Evolutionary conservation across 768 basidiomycete genomes (phyloP), one percentile per base, ranked within the genome.

Genomic region (Mrakia gelida): DNA sequence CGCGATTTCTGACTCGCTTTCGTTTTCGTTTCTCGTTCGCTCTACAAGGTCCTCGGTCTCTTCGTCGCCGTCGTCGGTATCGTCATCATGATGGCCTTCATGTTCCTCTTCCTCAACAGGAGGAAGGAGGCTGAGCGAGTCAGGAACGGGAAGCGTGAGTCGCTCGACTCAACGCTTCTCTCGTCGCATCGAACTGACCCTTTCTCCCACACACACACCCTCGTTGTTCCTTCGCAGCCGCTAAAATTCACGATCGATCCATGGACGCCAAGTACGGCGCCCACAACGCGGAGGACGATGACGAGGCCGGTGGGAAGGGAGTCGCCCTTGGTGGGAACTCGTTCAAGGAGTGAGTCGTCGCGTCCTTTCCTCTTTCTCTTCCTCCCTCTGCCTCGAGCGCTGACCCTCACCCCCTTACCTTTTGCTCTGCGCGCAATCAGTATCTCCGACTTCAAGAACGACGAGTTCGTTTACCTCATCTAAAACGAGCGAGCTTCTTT

Each of bases 101-200:
- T 85, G 79, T 84, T 87, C 34, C 80, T 82, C 6, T 84, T 81
- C 71, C 82, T 85, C 10, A 88, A 88, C 81, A 83, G 82, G 45
- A 81, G 83, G 59, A 86, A 87, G 67, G 84, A 84, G 2, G 80
- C 76, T n/a, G 81, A 77, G 15, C 85, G 87, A n/a, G 80, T 82
- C 26, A 79, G 80, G 1, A 80, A 84, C 28, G 87, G 86, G 13
- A 86, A 86, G 76, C 62, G 80, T 85, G 1, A 80, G 84, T 13
- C 54, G 86, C 8, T n/a, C n/a, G n/a, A 18, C 49, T 85, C 32
- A 85, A 2, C 85, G 84, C 43, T 26, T 28, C 38, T 10, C 34
- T 21, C 43, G 23, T 52, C 49, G 49, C 49, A 16, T 52, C 49
- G 18, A 52, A 43, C 70, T 71, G 70, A 71, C 70, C 13, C n/a